Evolutionary conservation across 345 rosid species (phyloP), one percentile per base, ranked within the genome.

Genomic region (Hypericum androsaemum): DNA sequence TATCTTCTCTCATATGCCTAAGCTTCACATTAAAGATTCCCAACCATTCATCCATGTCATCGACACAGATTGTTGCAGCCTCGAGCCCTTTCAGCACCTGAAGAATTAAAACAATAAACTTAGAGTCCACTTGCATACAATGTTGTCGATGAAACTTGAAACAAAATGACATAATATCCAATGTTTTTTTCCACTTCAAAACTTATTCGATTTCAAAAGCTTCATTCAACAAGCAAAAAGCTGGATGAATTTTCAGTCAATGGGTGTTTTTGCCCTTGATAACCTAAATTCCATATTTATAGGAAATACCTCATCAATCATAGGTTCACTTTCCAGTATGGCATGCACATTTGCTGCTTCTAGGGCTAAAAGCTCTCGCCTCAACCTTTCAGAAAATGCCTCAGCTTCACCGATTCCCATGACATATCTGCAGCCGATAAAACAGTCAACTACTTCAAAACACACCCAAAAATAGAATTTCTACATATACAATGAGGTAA

Each of bases 331-430:
- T 78, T 92, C 98, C 80, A 92, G 69, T 68, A 85, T 85, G 66
- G 97, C 98, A 78, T 92, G 98, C 63, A 92, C 97, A 58, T 92
- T 92, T 60, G 98, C 98, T 11, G 98, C 98, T 80, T 92, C 98
- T 59, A 92, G 74, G 17, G 98, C 98, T 59, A 73, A 96, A 74
- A 90, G 92, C 75, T 92, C 97, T 56, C 98, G 78, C 82, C 81
- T 92, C 71, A 92, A 73, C 70, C 97, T 82, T 75, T 92, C 98
- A 59, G 98, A 92, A 74, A 88, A 92, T 52, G 88, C 98, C 77
- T 85, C 97, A 50, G 97, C 98, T 74, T 92, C 98, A 58, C 94
- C 89, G 67, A 88, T 81, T 43, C 96, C 97, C 95, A 92, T 88
- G 51, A 88, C 97, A 75, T 92, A 92, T 59, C 97, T 89, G 88